Percentiles rank a stretch among this genome's conserved stretches.
These are phyloP conservation scores for Ascochyta fabae DNA, from an alignment of 2,329 filamentous ascomycete species.

Conservation along the genomic window DNA sequence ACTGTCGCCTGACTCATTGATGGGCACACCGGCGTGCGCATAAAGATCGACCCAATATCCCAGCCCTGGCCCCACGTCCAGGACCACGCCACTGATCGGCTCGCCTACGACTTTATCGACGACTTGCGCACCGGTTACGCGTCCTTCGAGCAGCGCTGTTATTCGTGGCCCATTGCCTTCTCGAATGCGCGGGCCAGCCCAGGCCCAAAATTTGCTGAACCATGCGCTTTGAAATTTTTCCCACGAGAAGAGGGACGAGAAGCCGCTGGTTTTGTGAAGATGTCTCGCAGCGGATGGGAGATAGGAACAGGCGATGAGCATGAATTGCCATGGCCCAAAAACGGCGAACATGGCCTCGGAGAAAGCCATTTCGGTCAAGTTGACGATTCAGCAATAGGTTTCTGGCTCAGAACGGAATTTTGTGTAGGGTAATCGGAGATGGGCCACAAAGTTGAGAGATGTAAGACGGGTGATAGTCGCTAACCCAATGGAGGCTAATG, in stretches of 20 bases:
- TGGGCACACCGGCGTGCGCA: constrained; percentile 9
- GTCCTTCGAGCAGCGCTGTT: constrained; percentile 24
- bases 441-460: not conserved
- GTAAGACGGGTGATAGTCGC: not conserved
- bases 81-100: constrained; percentile 20
- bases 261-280: constrained; percentile 8
- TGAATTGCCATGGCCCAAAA: constrained; percentile 22
- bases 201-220: constrained; percentile 25
- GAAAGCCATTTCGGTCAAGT: not conserved
- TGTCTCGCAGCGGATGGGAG: constrained; percentile 13
- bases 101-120: constrained; percentile 12
- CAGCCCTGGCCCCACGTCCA: constrained; percentile 26
- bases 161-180: constrained; percentile 19
- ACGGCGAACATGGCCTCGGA: not conserved
- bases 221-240: constrained; percentile 18
- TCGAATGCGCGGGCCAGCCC: constrained; percentile 18
- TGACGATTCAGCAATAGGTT: not conserved
- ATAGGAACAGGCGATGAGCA: constrained; percentile 16
- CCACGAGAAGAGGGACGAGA: constrained; percentile 15
- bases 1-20: not conserved
- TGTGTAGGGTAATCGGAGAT: not conserved
- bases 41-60: constrained; percentile 28
- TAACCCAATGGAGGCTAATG: not conserved
- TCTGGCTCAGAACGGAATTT: not conserved
- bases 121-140: constrained; percentile 16